These are phyloP conservation scores for Fonsecaea monophora DNA, from an alignment of 2,329 filamentous ascomycete species.

Conservation along the genomic window DNA sequence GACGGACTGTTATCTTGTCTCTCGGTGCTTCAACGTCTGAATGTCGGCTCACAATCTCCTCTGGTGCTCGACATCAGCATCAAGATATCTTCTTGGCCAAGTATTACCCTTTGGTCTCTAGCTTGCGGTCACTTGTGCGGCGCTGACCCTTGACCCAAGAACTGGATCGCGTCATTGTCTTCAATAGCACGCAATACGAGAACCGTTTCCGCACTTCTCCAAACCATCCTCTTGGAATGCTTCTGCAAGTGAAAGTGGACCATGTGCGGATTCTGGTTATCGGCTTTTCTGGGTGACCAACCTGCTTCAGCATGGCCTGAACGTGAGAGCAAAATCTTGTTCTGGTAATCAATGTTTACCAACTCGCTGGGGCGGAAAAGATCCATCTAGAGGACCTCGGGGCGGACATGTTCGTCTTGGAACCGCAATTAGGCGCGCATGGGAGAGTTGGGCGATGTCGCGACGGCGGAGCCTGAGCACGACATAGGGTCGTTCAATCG, in stretches of 20 bases:
- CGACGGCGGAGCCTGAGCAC: constrained; percentile 10
- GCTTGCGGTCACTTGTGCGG: not conserved
- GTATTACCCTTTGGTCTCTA: not conserved
- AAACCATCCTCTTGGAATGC: not conserved
- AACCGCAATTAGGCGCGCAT: not conserved
- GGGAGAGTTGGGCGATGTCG: not conserved
- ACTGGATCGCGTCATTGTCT: constrained; percentile 19
- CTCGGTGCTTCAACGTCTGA: not conserved
- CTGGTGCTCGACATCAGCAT: not conserved
- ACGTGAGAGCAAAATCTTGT: not conserved
- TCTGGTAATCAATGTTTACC: not conserved
- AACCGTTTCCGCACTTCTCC: constrained; percentile 10
- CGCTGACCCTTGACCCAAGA: constrained; percentile 2
- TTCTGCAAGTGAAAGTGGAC: not conserved
- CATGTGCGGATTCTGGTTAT: not conserved
- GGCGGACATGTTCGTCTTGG: constrained; percentile 19
- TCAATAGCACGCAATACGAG: constrained; percentile 29
- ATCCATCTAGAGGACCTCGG: not conserved
- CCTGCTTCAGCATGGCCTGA: not conserved
- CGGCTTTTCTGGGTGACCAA: not conserved
- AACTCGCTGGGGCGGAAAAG: not conserved
- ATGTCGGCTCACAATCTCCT: not conserved
- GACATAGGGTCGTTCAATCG: constrained; percentile 2
- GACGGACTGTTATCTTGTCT: not conserved
- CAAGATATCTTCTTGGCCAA: constrained; percentile 2